Evolutionary conservation across 768 basidiomycete genomes (phyloP).

Genomic region (Termitomyces sp.): DNA sequence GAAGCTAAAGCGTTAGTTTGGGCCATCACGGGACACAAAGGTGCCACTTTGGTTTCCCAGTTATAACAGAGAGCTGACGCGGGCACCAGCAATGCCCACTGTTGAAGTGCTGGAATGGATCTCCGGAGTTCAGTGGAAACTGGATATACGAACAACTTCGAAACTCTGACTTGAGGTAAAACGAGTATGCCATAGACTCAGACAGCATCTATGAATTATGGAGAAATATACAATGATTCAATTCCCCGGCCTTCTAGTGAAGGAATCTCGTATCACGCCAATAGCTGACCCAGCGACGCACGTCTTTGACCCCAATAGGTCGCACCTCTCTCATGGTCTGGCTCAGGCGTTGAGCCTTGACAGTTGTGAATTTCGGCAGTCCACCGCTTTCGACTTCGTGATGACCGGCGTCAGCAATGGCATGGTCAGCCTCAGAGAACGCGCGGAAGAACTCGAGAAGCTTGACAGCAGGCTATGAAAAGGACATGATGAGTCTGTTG

Average conservation of each 20-base stretch:
- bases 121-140: not conserved
- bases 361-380: conserved; percentile 11
- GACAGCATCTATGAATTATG: not conserved
- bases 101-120: no score
- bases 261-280: conserved; percentile 13
- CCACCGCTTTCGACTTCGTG: conserved; percentile 14
- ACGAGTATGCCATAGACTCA: not conserved
- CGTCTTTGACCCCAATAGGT: conserved; percentile 8
- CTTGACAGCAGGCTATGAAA: conserved; percentile 30
- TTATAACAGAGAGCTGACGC: no score
- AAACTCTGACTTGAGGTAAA: not conserved
- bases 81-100: no score
- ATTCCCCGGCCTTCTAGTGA: not conserved
- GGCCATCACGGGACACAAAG: no score
- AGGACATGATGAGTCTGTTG: not conserved
- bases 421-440: conserved; percentile 21
- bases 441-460: conserved; percentile 31
- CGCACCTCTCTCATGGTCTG: conserved; percentile 10
- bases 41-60: no score
- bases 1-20: no score
- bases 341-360: conserved; percentile 14
- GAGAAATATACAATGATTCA: not conserved
- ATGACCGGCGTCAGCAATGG: not conserved
- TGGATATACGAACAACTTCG: not conserved
- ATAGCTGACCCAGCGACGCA: conserved; percentile 13